Conservation (phyloP, 352 stramenopile genomes). For the Globisporangium viniferum region DNA sequence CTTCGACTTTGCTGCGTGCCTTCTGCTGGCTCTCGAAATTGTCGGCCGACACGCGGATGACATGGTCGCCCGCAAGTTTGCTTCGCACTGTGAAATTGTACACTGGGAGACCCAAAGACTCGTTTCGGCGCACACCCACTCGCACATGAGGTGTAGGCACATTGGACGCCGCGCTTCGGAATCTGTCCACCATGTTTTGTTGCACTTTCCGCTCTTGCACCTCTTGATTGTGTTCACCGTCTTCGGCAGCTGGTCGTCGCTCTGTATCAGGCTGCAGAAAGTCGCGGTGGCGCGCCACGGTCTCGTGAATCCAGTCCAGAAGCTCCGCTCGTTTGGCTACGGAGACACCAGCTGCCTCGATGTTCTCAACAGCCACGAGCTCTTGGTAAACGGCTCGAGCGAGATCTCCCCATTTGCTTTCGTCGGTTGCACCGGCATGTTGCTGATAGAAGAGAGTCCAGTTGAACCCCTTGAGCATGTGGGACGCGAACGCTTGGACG, state of each 20-base stretch:
- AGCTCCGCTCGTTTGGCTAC: background rate
- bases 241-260: background rate
- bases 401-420: background rate
- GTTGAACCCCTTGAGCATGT: slow-evolving; percentile 59
- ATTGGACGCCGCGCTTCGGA: background rate
- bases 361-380: slow-evolving; percentile 2
- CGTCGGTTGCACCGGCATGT: background rate
- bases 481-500: slow-evolving; percentile 38
- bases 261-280: background rate
- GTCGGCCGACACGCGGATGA: slow-evolving; percentile 13
- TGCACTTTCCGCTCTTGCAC: background rate
- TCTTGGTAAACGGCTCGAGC: slow-evolving; percentile 11
- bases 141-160: slow-evolving; percentile 14
- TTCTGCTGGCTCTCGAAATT: slow-evolving; percentile 19
- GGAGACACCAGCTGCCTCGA: background rate
- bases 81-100: slow-evolving; percentile 17
- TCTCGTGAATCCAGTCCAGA: slow-evolving; percentile 16
- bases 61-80: slow-evolving; percentile 10
- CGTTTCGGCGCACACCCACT: slow-evolving; percentile 13
- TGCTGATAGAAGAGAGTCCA: slow-evolving; percentile 23
- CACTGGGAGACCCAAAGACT: slow-evolving; percentile 5
- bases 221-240: background rate
- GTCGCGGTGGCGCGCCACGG: background rate
- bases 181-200: background rate
- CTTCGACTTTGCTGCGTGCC: slow-evolving; percentile 11